Evolutionary conservation across 2,329 filamentous ascomycete genomes (phyloP).

Genomic region (Phaeosphaeriaceae sp.): DNA sequence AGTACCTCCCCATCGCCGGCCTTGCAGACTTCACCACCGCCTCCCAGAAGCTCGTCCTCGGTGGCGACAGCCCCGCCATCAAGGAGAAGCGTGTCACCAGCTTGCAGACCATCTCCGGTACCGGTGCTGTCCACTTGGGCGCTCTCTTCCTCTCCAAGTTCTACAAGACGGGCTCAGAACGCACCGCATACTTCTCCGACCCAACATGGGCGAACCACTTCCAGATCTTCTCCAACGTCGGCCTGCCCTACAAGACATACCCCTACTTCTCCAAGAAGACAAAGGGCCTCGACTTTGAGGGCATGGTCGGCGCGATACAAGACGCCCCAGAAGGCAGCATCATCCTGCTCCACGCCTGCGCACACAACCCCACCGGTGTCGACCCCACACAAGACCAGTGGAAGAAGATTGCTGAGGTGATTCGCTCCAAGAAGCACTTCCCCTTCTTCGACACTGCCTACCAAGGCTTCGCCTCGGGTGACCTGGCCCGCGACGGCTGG

Average conservation of each 20-base stretch:
- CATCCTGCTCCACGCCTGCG: slow-evolving; percentile 92
- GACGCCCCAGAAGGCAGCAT: slow-evolving; percentile 79
- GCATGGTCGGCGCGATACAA: slow-evolving; percentile 77
- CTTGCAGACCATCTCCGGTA: slow-evolving; percentile 95
- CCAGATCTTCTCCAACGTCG: slow-evolving; percentile 95
- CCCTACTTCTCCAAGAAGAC: slow-evolving; percentile 93
- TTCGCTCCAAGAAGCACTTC: slow-evolving; percentile 83
- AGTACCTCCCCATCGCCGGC: slow-evolving; percentile 96
- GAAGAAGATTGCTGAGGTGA: slow-evolving; percentile 83
- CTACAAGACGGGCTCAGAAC: slow-evolving; percentile 72
- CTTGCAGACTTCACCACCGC: slow-evolving; percentile 85
- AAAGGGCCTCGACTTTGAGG: slow-evolving; percentile 89
- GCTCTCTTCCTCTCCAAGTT: slow-evolving; percentile 94
- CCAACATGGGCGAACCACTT: slow-evolving; percentile 99
- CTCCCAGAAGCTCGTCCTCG: slow-evolving; percentile 89
- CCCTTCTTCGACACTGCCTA: slow-evolving; percentile 99
- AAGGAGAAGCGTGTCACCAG: slow-evolving; percentile 82
- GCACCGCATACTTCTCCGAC: slow-evolving; percentile 86
- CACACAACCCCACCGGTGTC: slow-evolving; percentile 97
- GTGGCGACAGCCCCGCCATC: slow-evolving; percentile 79
- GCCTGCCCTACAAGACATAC: slow-evolving; percentile 79
- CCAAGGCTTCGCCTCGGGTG: slow-evolving; percentile 95
- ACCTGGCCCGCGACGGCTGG: slow-evolving; percentile 83
- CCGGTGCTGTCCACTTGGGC: slow-evolving; percentile 91
- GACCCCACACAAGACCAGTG: slow-evolving; percentile 94